Conservation (phyloP, 768 basidiomycete species). For the Hydnum rufescens region DNA sequence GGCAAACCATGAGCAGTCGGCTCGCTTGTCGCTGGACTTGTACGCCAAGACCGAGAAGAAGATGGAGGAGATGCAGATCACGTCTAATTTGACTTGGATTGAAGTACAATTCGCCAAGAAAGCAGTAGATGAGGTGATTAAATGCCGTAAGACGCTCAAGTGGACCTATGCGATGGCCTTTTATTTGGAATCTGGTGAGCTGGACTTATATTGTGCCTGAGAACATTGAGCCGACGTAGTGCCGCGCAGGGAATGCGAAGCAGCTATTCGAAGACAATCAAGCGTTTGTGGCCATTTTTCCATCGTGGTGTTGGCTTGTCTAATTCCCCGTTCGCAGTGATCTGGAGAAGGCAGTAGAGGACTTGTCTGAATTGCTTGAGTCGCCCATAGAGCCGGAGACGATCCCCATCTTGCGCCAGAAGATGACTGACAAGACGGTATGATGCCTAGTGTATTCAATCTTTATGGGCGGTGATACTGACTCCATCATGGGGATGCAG, state of each 20-base stretch:
- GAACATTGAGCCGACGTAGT: not conserved
- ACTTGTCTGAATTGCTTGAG: constrained; percentile 82
- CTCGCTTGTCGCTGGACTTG: constrained; percentile 80
- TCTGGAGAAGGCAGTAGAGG: constrained; percentile 86
- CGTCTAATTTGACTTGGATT: constrained; percentile 87
- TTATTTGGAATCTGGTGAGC: constrained; percentile 35
- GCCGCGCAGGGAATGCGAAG: constrained; percentile 43
- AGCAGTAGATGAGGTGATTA: constrained; percentile 80
- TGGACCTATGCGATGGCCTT: constrained; percentile 99
- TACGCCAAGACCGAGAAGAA: constrained; percentile 96
- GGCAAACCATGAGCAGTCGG: constrained; percentile 99
- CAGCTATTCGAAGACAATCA: constrained; percentile 97
- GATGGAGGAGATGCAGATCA: constrained; percentile 99
- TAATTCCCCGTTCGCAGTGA: constrained; percentile 32
- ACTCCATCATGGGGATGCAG: constrained; percentile 17
- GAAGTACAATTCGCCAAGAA: constrained; percentile 99
- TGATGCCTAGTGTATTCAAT: constrained; percentile 13
- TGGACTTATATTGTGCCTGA: not conserved
- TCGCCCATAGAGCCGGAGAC: constrained; percentile 72
- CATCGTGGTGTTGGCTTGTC: constrained; percentile 6
- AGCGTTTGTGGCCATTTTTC: constrained; percentile 27
- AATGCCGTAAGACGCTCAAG: constrained; percentile 87
- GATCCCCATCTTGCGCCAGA: constrained; percentile 66
- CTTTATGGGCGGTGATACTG: constrained; percentile 7
- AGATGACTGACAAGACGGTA: constrained; percentile 91